These are phyloP conservation scores for Penicillium canescens DNA, from an alignment of 495 filamentous ascomycete genomes.

Conservation along the genomic window DNA sequence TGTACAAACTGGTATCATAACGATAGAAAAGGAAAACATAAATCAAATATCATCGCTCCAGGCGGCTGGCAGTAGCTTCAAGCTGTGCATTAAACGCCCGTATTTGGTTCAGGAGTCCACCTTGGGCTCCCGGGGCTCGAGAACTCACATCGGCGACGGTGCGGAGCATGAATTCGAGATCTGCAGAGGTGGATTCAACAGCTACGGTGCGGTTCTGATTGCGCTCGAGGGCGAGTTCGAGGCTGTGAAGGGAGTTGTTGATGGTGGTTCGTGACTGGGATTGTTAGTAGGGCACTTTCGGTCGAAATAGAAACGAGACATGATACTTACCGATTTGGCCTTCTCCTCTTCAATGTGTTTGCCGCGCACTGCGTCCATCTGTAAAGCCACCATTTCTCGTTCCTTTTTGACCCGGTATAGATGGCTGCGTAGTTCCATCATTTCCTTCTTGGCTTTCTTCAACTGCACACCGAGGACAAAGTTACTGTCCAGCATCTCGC, in stretches of 20 bases:
- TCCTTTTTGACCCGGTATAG: constrained; percentile 63
- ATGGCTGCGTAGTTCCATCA: constrained; percentile 61
- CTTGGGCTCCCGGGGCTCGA: constrained; percentile 36
- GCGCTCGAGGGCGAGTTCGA: constrained; percentile 48
- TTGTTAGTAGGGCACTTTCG: constrained; percentile 10
- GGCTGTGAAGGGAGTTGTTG: constrained; percentile 46
- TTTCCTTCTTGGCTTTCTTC: constrained; percentile 63
- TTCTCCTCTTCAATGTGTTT: constrained; percentile 50
- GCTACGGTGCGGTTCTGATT: constrained; percentile 29
- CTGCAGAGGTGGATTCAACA: constrained; percentile 22
- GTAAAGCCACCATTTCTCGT: constrained; percentile 64
- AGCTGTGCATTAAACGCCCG: constrained; percentile 47
- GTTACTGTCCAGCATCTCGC: constrained; percentile 61
- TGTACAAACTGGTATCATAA: constrained; percentile 10
- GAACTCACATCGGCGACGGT: constrained; percentile 43
- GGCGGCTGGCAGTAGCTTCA: constrained; percentile 32
- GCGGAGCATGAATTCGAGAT: constrained; percentile 46
- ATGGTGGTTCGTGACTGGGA: constrained; percentile 41
- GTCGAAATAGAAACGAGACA: not conserved
- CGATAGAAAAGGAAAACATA: not conserved
- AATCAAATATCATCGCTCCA: constrained; percentile 25
- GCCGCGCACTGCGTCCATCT: constrained; percentile 67
- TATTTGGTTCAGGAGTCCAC: constrained; percentile 44
- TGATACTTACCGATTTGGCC: constrained; percentile 32
- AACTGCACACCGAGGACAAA: constrained; percentile 63